These are phyloP conservation scores for Didymella keratinophila DNA, from an alignment of 2,329 filamentous ascomycete species.

Conservation along the genomic window DNA sequence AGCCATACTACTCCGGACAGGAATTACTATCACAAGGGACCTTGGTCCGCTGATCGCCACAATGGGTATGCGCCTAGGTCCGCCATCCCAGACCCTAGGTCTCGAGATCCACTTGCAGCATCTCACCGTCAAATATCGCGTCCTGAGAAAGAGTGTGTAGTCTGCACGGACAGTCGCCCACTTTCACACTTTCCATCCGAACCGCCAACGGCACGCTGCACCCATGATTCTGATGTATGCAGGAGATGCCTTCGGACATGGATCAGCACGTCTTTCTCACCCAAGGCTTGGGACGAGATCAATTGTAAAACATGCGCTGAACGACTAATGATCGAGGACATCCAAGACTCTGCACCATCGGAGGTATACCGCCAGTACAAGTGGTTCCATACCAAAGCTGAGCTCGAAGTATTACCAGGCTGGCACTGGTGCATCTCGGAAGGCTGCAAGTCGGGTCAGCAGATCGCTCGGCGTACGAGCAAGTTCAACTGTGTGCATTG, in stretches of 20 bases:
- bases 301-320: conserved; percentile 60
- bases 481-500: conserved; percentile 53
- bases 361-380: conserved; percentile 56
- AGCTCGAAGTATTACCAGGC: conserved; percentile 54
- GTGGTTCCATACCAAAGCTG: conserved; percentile 53
- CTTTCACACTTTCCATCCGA: conserved; percentile 43
- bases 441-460: conserved; percentile 61
- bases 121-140: background rate
- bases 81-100: background rate
- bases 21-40: background rate
- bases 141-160: conserved; percentile 36
- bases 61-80: background rate
- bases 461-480: conserved; percentile 56
- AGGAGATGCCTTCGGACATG: conserved; percentile 50
- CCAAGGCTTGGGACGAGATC: conserved; percentile 57
- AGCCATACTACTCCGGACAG: background rate
- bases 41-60: background rate
- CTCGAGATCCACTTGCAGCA: background rate
- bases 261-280: conserved; percentile 49
- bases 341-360: conserved; percentile 56
- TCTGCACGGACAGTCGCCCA: conserved; percentile 47
- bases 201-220: conserved; percentile 45
- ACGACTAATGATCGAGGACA: conserved; percentile 54
- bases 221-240: conserved; percentile 48
- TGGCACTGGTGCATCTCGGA: conserved; percentile 63